Conservation (phyloP, 148 eudicot species). For the Persicaria maculosa region DNA sequence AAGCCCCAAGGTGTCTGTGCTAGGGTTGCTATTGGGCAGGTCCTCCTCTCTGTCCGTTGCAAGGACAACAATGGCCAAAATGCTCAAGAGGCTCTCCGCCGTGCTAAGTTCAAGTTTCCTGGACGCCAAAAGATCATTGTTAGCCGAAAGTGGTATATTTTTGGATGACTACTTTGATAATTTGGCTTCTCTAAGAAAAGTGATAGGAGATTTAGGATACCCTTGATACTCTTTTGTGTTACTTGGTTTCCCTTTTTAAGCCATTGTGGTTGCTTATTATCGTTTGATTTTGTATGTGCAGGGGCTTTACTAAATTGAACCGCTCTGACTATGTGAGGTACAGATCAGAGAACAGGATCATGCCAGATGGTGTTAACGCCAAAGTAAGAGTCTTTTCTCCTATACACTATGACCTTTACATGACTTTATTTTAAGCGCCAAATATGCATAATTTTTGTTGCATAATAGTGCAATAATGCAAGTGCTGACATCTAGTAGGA, state of each 20-base stretch:
- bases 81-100: conserved; percentile 49
- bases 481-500: too few relatives aligned
- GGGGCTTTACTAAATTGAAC: conserved; percentile 43
- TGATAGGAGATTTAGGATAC: too few relatives aligned
- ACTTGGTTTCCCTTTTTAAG: too few relatives aligned
- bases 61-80: conserved; percentile 35
- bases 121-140: conserved; percentile 22
- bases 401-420: not conserved
- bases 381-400: conserved; percentile 19
- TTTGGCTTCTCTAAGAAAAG: not conserved
- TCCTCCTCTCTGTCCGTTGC: conserved; percentile 23
- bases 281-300: not conserved
- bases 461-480: too few relatives aligned
- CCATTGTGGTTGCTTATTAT: too few relatives aligned
- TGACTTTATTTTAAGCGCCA: not conserved
- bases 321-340: conserved; percentile 33
- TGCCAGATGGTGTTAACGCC: conserved; percentile 40
- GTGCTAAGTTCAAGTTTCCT: conserved; percentile 44
- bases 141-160: conserved; percentile 45
- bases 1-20: too few relatives aligned
- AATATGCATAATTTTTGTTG: too few relatives aligned
- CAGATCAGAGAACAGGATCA: conserved; percentile 35
- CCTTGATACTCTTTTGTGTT: too few relatives aligned
- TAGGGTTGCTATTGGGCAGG: too few relatives aligned
- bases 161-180: not conserved